Conservation (phyloP, 768 basidiomycete genomes). For the Tylopilus sp. region DNA sequence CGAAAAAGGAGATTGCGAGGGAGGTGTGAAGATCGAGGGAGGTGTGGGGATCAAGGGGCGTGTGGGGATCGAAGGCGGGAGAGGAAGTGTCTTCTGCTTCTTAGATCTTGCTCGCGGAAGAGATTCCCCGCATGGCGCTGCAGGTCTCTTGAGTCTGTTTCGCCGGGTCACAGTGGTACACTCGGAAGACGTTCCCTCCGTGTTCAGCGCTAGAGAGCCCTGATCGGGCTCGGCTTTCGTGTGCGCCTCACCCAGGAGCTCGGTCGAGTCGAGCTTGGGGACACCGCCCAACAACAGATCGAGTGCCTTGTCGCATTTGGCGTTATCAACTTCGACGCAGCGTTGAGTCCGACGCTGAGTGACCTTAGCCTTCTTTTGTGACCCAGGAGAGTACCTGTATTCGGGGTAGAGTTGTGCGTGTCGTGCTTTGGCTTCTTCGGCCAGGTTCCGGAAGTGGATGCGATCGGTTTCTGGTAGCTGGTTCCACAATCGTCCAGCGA, state of each 20-base stretch:
- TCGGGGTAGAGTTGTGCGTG: constrained; percentile 54
- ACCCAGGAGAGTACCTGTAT: constrained; percentile 60
- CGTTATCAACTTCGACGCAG: constrained; percentile 33
- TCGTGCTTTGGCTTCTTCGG: constrained; percentile 43
- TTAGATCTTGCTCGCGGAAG: constrained; percentile 5
- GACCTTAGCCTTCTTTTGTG: constrained; percentile 26
- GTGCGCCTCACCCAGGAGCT: constrained; percentile 15
- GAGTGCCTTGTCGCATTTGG: constrained; percentile 39
- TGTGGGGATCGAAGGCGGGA: background rate
- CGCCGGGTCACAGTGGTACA: background rate
- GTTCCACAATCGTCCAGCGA: constrained; percentile 70
- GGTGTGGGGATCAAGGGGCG: background rate
- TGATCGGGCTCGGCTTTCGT: background rate
- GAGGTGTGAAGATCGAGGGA: background rate
- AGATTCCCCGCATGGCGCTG: background rate
- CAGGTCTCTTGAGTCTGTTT: constrained; percentile 9
- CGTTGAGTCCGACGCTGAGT: constrained; percentile 34
- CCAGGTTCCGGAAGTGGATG: constrained; percentile 43
- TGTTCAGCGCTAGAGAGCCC: background rate
- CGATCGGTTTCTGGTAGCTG: constrained; percentile 46
- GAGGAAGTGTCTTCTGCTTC: constrained; percentile 1
- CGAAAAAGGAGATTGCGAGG: background rate
- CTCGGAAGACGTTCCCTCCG: background rate
- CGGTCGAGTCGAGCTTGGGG: constrained; percentile 29
- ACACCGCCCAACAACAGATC: constrained; percentile 34